Evolutionary conservation across 1,284 basidiomycete species (phyloP), one percentile per base, ranked within the genome.

Genomic region (Pseudozyma tsukubaensis): DNA sequence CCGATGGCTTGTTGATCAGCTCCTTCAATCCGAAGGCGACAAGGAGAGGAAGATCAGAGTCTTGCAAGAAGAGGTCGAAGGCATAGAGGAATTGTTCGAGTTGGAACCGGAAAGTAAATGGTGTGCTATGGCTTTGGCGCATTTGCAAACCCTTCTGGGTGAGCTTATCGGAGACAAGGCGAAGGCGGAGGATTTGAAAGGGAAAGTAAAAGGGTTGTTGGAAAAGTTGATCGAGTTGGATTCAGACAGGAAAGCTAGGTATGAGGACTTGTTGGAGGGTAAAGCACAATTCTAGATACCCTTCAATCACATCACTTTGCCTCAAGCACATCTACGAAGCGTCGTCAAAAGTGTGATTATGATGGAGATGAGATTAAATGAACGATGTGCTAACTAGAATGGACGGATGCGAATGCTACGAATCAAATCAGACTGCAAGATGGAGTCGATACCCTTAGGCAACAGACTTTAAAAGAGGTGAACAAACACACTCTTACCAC

Each of bases 61-160:
- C 18, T n/a, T 73, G 13, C 21, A 40, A 9, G 35, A 91, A n/a
- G 96, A 99, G 85, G 91, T 98, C 36, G 79, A 81, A 1, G 88
- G 89, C 6, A 95, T 98, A 54, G 87, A 91, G 74, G 94, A 97
- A 76, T 87, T 99, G n/a, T 86, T 94, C 40, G 90, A 92, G 49
- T 90, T 94, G 63, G 93, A 98, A 82, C 91, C 94, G 1, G 93
- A 96, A 72, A 94, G 93, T 74, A 97, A 94, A 88, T 98, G 96
- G 78, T 82, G 81, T 55, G 70, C 82, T n/a, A 53, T 72, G 7
- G 59, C 66, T 9, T 51, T 83, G 16, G 76, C 80, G 16, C 72
- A 77, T n/a, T 74, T 74, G 51, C 65, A 62, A 11, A 63, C 51
- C 24, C 50, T 70, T 12, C 52, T 73, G 8, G 50, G 14, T 11